These are phyloP conservation scores for Xylariales sp. DNA, from an alignment of 2,329 filamentous ascomycete species.

Conservation along the genomic window DNA sequence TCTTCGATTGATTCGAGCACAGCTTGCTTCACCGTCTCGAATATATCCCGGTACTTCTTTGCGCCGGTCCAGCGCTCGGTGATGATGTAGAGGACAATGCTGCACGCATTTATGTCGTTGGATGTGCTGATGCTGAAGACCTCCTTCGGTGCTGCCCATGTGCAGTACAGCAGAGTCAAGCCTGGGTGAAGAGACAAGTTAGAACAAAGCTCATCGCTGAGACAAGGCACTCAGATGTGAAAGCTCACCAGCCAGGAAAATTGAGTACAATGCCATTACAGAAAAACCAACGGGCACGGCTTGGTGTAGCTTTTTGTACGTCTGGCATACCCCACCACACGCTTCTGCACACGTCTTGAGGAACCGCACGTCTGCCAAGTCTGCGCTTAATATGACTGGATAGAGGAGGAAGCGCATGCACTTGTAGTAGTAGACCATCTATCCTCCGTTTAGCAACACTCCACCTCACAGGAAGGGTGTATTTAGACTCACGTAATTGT, in stretches of 20 bases:
- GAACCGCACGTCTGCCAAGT: conserved; percentile 10
- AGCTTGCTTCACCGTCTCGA: conserved; percentile 8
- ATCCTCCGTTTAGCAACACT: too few species aligned
- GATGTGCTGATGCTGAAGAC: conserved; percentile 15
- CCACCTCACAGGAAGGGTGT: too few species aligned
- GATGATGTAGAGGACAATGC: conserved; percentile 18
- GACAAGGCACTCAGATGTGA: too few species aligned
- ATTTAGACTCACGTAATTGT: conserved; percentile 17
- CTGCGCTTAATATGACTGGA: conserved; percentile 12
- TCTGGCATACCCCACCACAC: conserved; percentile 21
- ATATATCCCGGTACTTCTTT: conserved; percentile 8
- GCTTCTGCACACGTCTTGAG: conserved; percentile 17
- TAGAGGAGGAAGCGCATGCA: conserved; percentile 16
- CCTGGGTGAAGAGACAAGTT: conserved; percentile 11
- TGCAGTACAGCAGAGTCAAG: conserved; percentile 25
- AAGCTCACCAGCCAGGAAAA: conserved; percentile 20
- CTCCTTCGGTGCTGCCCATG: conserved; percentile 18
- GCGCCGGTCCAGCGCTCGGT: conserved; percentile 13
- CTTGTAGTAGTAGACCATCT: conserved; percentile 23
- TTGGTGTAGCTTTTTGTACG: conserved; percentile 25
- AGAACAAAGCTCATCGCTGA: too few species aligned
- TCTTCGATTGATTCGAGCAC: conserved; percentile 9
- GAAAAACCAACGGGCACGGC: conserved; percentile 19
- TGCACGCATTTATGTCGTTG: conserved; percentile 23
- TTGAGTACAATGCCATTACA: conserved; percentile 21